These are phyloP conservation scores for Lycium barbarum DNA, from an alignment of 257 asterid species.

Conservation along the genomic window DNA sequence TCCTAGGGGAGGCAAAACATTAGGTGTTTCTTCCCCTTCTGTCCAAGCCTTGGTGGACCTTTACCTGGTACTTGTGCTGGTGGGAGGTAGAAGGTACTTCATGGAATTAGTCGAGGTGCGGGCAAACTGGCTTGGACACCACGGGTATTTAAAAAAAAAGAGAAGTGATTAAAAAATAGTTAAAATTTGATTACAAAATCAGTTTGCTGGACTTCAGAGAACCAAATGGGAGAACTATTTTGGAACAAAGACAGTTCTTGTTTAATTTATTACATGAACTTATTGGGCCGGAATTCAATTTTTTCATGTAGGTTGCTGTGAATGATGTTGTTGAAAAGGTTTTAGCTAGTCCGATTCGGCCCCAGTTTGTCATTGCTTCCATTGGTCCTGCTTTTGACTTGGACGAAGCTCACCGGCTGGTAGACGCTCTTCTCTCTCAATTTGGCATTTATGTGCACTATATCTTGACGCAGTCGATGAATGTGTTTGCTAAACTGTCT, in stretches of 20 bases:
- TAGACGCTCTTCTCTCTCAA: conserved; percentile 34
- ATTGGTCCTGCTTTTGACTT: conserved; percentile 59
- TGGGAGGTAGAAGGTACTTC: background rate
- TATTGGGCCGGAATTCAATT: background rate
- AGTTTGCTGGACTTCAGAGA: background rate
- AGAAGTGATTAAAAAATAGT: background rate
- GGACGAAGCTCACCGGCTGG: conserved; percentile 57
- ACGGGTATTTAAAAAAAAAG: background rate
- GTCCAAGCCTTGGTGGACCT: background rate
- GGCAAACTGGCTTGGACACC: background rate
- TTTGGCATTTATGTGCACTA: conserved; percentile 18
- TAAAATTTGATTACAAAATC: background rate
- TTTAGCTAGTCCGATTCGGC: conserved; percentile 71
- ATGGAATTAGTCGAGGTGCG: background rate
- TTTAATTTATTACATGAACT: background rate
- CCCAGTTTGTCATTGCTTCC: conserved; percentile 85
- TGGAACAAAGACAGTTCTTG: background rate
- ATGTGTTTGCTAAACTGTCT: conserved; percentile 5
- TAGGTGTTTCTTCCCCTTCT: background rate
- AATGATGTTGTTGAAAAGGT: conserved; percentile 76
- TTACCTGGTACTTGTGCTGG: background rate
- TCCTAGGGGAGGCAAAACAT: background rate
- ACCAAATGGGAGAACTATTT: background rate
- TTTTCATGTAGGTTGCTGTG: conserved; percentile 66
- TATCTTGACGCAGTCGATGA: background rate